A percentile compares a stretch with the other conserved stretches of the same genome.
Conservation (phyloP, 805 yeast genomes). For the Candida railenensis region DNA sequence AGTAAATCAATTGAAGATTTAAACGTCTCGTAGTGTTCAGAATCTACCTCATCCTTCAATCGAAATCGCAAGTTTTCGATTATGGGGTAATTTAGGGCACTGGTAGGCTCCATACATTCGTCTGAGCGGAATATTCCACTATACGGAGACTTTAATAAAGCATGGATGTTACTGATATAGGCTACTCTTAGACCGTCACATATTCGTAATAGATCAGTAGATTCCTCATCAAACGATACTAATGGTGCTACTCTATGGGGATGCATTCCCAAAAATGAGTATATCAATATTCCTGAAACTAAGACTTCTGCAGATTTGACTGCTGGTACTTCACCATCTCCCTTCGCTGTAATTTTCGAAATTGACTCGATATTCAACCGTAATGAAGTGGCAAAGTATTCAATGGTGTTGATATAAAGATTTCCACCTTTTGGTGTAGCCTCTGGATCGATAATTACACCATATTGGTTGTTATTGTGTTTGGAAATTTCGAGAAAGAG, state of each 20-base stretch:
- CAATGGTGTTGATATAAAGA: conserved; percentile 7
- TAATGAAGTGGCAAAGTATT: conserved; percentile 2
- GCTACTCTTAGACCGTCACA: conserved; percentile 15
- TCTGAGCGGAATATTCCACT: conserved; percentile 6
- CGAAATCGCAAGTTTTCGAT: conserved; percentile 6
- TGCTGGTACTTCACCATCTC: conserved; percentile 3
- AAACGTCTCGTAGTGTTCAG: conserved; percentile 1
- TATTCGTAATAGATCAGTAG: conserved; percentile 21
- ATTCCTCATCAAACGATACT: conserved; percentile 18
- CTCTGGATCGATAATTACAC: background rate
- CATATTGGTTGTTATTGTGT: background rate
- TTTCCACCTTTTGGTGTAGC: background rate
- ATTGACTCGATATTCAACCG: background rate
- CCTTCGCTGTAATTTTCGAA: background rate
- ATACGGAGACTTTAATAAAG: conserved; percentile 6
- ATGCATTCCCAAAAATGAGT: conserved; percentile 30
- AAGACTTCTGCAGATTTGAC: conserved; percentile 13
- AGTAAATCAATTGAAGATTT: conserved; percentile 10
- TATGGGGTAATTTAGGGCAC: conserved; percentile 5
- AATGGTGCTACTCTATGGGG: conserved; percentile 29
- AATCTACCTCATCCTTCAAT: background rate
- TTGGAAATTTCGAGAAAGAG: background rate
- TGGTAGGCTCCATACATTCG: conserved; percentile 6
- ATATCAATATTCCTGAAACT: conserved; percentile 21
- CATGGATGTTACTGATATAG: conserved; percentile 9